These are phyloP conservation scores for Pichia sporocuriosa DNA, from an alignment of 805 yeast genomes.

Conservation along the genomic window DNA sequence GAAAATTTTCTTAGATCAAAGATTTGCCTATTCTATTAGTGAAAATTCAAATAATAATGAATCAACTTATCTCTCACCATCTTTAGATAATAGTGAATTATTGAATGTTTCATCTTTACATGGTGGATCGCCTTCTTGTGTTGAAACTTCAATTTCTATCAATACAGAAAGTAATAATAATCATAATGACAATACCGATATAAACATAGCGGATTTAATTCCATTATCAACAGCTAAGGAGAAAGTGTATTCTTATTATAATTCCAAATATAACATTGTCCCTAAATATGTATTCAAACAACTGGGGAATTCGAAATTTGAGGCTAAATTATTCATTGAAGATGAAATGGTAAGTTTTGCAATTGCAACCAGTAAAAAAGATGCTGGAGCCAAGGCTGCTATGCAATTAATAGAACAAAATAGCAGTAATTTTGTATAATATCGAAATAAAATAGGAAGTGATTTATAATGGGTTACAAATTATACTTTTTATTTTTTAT, in stretches of 20 bases:
- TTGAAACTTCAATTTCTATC: too few relatives aligned
- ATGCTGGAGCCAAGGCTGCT: slow-evolving; percentile 12
- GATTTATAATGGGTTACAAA: not conserved
- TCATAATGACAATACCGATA: not conserved
- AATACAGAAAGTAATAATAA: not conserved
- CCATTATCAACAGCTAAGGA: slow-evolving; percentile 8
- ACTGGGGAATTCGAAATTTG: slow-evolving; percentile 2
- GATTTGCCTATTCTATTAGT: not conserved
- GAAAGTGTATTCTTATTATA: slow-evolving; percentile 9
- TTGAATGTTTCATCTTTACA: too few relatives aligned
- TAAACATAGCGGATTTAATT: not conserved
- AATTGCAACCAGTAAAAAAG: slow-evolving; percentile 8
- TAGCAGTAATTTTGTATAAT: too few relatives aligned
- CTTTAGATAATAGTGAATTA: not conserved
- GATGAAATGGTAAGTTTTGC: slow-evolving; percentile 5
- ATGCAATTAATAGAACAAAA: slow-evolving; percentile 8
- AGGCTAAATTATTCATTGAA: slow-evolving; percentile 3
- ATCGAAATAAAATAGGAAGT: not conserved
- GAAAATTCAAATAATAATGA: too few relatives aligned
- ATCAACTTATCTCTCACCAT: too few relatives aligned
- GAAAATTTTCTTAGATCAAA: not conserved
- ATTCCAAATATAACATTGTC: slow-evolving; percentile 6
- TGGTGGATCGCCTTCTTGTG: too few relatives aligned
- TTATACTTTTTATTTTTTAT: not conserved
- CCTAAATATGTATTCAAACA: slow-evolving; percentile 7